Evolutionary conservation across 1,284 basidiomycete genomes (phyloP).

Genomic region (Tylopilus orsonianus): DNA sequence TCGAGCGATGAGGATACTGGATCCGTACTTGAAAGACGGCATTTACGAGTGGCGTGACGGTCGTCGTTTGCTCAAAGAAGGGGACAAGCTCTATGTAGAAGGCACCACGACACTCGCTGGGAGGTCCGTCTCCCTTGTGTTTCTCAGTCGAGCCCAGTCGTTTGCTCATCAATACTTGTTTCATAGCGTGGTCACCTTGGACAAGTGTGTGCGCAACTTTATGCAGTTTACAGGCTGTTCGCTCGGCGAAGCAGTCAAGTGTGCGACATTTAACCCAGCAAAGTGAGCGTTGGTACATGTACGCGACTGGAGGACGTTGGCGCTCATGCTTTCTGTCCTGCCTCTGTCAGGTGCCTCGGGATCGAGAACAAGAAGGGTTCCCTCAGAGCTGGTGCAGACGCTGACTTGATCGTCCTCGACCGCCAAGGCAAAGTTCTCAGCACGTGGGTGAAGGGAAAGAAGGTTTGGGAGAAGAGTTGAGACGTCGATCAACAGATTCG

Average conservation of each 20-base stretch:
- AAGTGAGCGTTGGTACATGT: constrained; percentile 42
- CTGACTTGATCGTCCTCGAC: constrained; percentile 78
- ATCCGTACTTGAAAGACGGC: constrained; percentile 82
- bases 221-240: constrained; percentile 79
- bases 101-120: constrained; percentile 87
- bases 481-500: background rate
- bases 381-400: constrained; percentile 76
- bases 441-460: constrained; percentile 80
- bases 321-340: background rate
- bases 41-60: constrained; percentile 86
- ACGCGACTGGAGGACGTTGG: background rate
- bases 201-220: constrained; percentile 85
- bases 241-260: constrained; percentile 79
- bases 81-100: constrained; percentile 78
- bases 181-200: constrained; percentile 72
- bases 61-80: constrained; percentile 76
- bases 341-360: constrained; percentile 60
- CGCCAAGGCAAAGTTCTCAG: constrained; percentile 65
- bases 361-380: constrained; percentile 81
- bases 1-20: constrained; percentile 82
- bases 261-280: constrained; percentile 82
- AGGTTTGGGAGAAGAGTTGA: constrained; percentile 55
- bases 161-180: background rate
- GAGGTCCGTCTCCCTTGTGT: constrained; percentile 40
- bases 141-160: background rate